Evolutionary conservation across 2,329 filamentous ascomycete species (phyloP).

Genomic region (Paraphaeosphaeria sporulosa): DNA sequence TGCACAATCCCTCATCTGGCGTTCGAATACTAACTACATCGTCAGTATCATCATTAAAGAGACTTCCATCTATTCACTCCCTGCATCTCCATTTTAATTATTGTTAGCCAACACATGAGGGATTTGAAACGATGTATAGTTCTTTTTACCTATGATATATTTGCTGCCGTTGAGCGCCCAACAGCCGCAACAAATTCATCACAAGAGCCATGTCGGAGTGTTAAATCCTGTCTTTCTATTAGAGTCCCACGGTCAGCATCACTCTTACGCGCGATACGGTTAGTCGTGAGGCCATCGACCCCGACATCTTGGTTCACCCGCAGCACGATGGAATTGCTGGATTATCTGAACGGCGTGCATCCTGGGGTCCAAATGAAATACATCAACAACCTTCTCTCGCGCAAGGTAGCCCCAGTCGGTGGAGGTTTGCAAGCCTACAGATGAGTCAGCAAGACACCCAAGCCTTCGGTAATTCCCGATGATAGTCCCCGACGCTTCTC

Average conservation of each 20-base stretch:
- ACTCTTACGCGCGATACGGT: not conserved
- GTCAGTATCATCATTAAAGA: too few species aligned
- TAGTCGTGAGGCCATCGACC: not conserved
- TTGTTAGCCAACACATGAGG: too few species aligned
- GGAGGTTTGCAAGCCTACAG: not conserved
- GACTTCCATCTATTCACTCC: too few species aligned
- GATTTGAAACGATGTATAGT: too few species aligned
- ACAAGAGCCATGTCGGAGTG: not conserved
- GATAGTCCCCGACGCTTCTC: not conserved
- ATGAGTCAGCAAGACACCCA: not conserved
- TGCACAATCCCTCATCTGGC: too few species aligned
- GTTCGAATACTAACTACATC: too few species aligned
- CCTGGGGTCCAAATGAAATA: not conserved
- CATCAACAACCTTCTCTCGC: not conserved
- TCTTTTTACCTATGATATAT: too few species aligned
- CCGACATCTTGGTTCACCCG: not conserved
- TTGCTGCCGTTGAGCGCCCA: not conserved
- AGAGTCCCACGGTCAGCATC: not conserved
- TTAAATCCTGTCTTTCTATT: not conserved
- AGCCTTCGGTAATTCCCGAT: not conserved
- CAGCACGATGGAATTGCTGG: not conserved
- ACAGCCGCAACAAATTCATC: not conserved
- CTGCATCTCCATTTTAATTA: too few species aligned
- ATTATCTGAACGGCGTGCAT: not conserved
- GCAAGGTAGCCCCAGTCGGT: not conserved